Base-by-base conservation (phyloP, 495 filamentous ascomycete species). In the Glutinoglossum americanum region DNA sequence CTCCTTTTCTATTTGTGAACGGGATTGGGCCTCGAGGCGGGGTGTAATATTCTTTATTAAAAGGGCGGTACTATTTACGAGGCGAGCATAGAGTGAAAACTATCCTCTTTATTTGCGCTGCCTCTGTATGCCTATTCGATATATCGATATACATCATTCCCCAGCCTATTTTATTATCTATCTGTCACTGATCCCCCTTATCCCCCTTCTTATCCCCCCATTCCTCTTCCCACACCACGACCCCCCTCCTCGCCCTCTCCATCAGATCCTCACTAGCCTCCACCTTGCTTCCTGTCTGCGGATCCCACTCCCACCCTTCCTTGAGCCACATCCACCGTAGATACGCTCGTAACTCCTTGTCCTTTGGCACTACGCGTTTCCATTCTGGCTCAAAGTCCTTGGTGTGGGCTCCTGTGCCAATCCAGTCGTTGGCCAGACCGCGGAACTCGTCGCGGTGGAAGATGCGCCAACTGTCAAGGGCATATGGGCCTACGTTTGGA, bases 391-490 rank as follows among this genome's bases (percentile, higher is more conserved):
- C 60, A 0, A 78, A 56, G 5, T n/a, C 47, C 19, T 33, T 26
- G 17, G 53, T 17, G 11, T 11, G 1, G 21, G 57, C 59, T 28
- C 64, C 66, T 55, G 69, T 64, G 3, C 82, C 82, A 60, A 76
- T 79, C 77, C 81, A 84, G 53, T 78, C 76, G 1, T 66, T 62
- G 8, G 80, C 80, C 23, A 78, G 58, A 0, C 77, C 81, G 1
- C 88, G 73, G 32, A 95, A 65, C 49, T 74, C 73, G 67, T 97
- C 90, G 0, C 90, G 76, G 63, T 87, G 94, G 66, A 96, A 96
- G 57, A 96, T 94, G 3, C 92, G 76, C 87, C 88, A 97, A 59
- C 82, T 87, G 67, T 97, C 90, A 39, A 94, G 69, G 0, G 89
- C 85, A 67, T 97, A 97, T 1, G 80, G 76, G 1, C 92, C 90